These are phyloP conservation scores for Daldinia caldariorum DNA, from an alignment of 495 filamentous ascomycete species.

Conservation along the genomic window DNA sequence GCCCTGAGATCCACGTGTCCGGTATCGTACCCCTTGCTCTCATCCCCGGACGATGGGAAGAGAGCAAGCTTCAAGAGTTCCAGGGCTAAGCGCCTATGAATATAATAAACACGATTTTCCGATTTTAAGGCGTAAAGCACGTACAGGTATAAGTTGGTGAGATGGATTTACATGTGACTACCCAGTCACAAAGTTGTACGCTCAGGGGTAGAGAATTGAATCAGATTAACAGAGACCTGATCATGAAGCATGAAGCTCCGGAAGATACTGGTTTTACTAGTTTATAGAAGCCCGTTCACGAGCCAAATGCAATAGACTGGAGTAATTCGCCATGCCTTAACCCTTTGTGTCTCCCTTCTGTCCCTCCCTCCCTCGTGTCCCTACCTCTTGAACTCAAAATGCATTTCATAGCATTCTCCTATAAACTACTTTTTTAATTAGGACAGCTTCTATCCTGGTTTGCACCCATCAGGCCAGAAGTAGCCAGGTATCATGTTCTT, in stretches of 20 bases:
- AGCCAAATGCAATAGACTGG: slow-evolving; percentile 41
- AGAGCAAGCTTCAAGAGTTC: slow-evolving; percentile 65
- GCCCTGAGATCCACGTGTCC: slow-evolving; percentile 90
- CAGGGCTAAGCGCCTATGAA: slow-evolving; percentile 50
- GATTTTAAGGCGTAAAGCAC: slow-evolving; percentile 28
- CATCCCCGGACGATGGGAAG: slow-evolving; percentile 63
- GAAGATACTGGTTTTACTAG: slow-evolving; percentile 31
- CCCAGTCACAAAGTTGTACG: slow-evolving; percentile 23
- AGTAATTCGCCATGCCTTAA: slow-evolving; percentile 26
- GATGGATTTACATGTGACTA: slow-evolving; percentile 28
- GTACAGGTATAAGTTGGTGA: slow-evolving; percentile 24
- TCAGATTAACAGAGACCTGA: slow-evolving; percentile 36
- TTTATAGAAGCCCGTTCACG: slow-evolving; percentile 32
- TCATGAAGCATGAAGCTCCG: slow-evolving; percentile 22
- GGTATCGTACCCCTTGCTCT: slow-evolving; percentile 73
- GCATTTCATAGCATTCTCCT: no score
- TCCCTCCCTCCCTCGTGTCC: no score
- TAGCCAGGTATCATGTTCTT: no score
- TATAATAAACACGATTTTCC: slow-evolving; percentile 31
- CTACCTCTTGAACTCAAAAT: no score
- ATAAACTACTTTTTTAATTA: no score
- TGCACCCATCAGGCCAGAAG: no score
- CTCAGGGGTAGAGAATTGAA: slow-evolving; percentile 32
- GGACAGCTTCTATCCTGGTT: no score
- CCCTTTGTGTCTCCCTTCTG: not conserved